Evolutionary conservation across 345 rosid species (phyloP), one percentile per base, ranked within the genome.

Genomic region (Hibiscus mutabilis): DNA sequence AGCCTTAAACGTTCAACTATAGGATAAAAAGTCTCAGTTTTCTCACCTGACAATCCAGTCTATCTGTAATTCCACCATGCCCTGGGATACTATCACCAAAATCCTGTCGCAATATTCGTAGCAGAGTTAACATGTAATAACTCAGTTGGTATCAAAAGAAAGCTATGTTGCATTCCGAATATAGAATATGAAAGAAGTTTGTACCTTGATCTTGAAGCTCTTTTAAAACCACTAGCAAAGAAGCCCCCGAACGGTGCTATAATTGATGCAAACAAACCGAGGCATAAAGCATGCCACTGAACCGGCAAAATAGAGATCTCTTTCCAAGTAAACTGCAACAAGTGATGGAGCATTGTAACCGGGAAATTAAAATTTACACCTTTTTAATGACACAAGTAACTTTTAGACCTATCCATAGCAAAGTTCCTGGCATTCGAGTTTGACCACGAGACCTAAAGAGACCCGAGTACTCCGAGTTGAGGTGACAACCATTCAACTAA

Each of bases 81-180:
- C 99, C 99, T n/a, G 99, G 97, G 73, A 95, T 95, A 73, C 99
- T 95, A 80, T 95, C 99, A 66, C 99, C 97, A 79, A 95, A 95
- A 80, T 95, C 99, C 97, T 95, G 91, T 40, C 2, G 27, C 57
- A 62, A 73, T 52, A 27, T 35, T 6, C 46, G 53, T 22, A 9
- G 47, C 9, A 9, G 18, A 47, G 24, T 47, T 47, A 57, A 37
- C 27, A 18, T 42, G 5, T 46, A 13, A 33, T 35, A 42, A 22
- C 6, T 35, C 5, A 44, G 40, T 24, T 13, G 0, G 27, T 25
- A 40, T 22, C 42, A 25, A 27, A 46, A 40, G 58, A 29, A 53
- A 9, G n/a, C 8, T 4, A 47, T 6, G 31, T 5, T 6, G 7
- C 5, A 33, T 0, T 33, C 6, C 6, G 37, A 33, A 33, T 3